phyloP scores from a whole-genome alignment of 1,284 basidiomycete genomes.

The Mycosarcoma maydis region DNA sequence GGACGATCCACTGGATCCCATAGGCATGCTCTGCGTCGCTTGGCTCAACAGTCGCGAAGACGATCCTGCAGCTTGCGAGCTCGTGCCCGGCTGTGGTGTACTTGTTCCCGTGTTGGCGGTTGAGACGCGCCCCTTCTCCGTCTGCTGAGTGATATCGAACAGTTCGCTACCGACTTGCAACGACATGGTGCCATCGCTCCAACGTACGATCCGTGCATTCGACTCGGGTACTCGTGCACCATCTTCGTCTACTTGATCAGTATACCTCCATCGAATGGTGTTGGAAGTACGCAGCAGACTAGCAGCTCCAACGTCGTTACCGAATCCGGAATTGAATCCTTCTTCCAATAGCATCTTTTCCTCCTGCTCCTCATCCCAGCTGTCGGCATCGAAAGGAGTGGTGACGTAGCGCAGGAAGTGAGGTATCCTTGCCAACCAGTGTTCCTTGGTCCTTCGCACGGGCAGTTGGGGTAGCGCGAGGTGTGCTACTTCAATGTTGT shows the following conservation, averaged over 20 bases:
- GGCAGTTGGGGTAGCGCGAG: slow-evolving; percentile 55
- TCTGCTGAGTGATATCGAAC: slow-evolving; percentile 76
- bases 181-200: slow-evolving; percentile 89
- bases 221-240: slow-evolving; percentile 81
- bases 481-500: slow-evolving; percentile 73
- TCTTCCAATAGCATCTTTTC: slow-evolving; percentile 47
- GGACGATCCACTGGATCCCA: slow-evolving; percentile 42
- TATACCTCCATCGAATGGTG: slow-evolving; percentile 89
- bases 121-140: slow-evolving; percentile 45
- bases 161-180: slow-evolving; percentile 85
- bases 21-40: slow-evolving; percentile 44
- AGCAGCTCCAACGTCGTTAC: slow-evolving; percentile 65
- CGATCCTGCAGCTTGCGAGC: slow-evolving; percentile 30
- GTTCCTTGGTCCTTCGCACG: slow-evolving; percentile 59
- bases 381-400: slow-evolving; percentile 51
- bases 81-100: slow-evolving; percentile 30
- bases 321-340: slow-evolving; percentile 71
- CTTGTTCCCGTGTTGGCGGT: slow-evolving; percentile 42
- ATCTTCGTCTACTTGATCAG: slow-evolving; percentile 72
- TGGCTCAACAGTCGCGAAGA: slow-evolving; percentile 39
- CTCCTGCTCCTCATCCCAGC: slow-evolving; percentile 56
- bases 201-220: slow-evolving; percentile 84
- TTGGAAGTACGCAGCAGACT: slow-evolving; percentile 80
- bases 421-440: slow-evolving; percentile 61
- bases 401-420: slow-evolving; percentile 62